Evolutionary conservation across 129 eudicot genomes (phyloP), one percentile per base, ranked within the genome.

Genomic region (Centrapalus pauciflorus): DNA sequence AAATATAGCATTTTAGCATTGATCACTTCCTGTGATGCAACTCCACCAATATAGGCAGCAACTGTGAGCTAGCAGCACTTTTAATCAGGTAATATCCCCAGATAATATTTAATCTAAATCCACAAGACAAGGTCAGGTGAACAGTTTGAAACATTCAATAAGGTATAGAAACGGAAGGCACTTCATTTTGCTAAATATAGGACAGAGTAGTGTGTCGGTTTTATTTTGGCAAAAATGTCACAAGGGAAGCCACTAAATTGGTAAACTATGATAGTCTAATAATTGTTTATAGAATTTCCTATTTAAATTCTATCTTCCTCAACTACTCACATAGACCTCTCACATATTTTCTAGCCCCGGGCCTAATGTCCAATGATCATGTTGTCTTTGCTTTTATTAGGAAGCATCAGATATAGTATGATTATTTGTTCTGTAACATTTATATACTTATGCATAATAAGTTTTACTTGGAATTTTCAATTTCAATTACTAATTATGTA

Each of bases 21-120:
- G 66, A 87, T 87, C 9, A 79, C 85, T 70, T 87, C 95, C 69
- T 87, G 95, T 58, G 95, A 87, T 23, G 95, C 91, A 28, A 87
- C 76, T 45, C 95, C 95, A 8, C 91, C 95, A 69, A 81, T 49
- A 23, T 76, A 77, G 55, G 95, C 87, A 67, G 95, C 90, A 68
- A 87, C 87, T 0, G 84, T 82, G 54, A 87, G 88, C 82, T 87
- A 19, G 95, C 75, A 50, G 86, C 95, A 29, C 95, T n/a, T n/a
- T n/a, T n/a, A n/a, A n/a, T n/a, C n/a, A n/a, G n/a, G n/a, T n/a
- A n/a, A n/a, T n/a, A n/a, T n/a, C n/a, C n/a, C n/a, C n/a, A n/a
- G n/a, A n/a, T n/a, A n/a, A n/a, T n/a, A n/a, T n/a, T n/a, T n/a
- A n/a, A n/a, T n/a, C n/a, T n/a, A 77, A 62, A 79, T 25, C 23